Conservation (phyloP, 129 eudicot genomes). For the Apium graveolens region DNA sequence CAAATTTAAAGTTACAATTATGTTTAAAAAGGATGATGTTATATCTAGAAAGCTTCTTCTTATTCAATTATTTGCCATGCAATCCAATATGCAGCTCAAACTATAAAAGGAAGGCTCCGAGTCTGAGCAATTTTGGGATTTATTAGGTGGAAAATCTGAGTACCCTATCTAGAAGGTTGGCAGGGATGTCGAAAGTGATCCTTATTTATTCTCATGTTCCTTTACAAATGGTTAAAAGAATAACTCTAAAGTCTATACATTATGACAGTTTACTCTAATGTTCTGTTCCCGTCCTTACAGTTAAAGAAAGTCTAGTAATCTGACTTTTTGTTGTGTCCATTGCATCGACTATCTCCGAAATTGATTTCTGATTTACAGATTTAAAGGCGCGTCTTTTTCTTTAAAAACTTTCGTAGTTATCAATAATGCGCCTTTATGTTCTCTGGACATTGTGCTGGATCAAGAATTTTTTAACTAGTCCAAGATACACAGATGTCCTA, state of each 20-base stretch:
- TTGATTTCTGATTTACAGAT: constrained; percentile 29
- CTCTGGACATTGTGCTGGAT: background rate
- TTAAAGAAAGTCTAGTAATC: constrained; percentile 4
- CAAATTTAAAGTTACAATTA: background rate
- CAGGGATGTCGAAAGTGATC: constrained; percentile 74
- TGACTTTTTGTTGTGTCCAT: constrained; percentile 16
- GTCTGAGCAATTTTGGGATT: constrained; percentile 79
- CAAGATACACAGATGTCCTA: background rate
- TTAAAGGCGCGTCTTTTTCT: constrained; percentile 45
- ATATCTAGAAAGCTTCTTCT: background rate
- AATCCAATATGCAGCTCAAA: constrained; percentile 76
- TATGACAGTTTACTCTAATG: background rate
- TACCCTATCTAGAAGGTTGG: constrained; percentile 71
- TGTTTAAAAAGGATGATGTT: background rate
- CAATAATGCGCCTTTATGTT: background rate
- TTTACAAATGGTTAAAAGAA: constrained; percentile 46
- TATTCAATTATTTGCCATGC: constrained; percentile 21
- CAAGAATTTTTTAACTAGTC: background rate
- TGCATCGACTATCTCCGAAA: constrained; percentile 23
- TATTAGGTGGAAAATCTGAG: constrained; percentile 79
- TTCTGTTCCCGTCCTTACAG: background rate
- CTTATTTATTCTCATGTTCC: constrained; percentile 81
- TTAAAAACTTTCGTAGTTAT: background rate
- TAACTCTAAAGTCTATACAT: background rate
- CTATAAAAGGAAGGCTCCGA: constrained; percentile 82